Conservation (phyloP, 805 yeast species). For the Cyberlindnera japonica region DNA sequence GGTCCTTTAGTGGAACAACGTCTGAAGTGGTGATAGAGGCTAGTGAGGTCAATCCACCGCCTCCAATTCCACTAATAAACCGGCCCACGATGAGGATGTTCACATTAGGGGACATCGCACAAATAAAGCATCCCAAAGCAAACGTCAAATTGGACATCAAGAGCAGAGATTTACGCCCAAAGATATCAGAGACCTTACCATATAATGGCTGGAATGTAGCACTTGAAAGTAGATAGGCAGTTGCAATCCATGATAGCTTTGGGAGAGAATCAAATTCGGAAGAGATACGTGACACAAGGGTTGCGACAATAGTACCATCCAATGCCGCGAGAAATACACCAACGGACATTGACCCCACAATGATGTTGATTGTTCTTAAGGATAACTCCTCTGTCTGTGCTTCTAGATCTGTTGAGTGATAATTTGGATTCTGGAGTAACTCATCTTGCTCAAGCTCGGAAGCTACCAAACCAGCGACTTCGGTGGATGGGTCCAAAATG, state of each 20-base stretch:
- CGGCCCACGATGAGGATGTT: conserved; percentile 49
- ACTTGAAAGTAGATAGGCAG: conserved; percentile 62
- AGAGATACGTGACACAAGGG: conserved; percentile 61
- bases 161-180: conserved; percentile 56
- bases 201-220: conserved; percentile 73
- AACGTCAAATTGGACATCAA: conserved; percentile 53
- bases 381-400: conserved; percentile 8
- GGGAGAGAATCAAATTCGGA: conserved; percentile 64
- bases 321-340: conserved; percentile 59
- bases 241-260: conserved; percentile 69
- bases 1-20: conserved; percentile 66
- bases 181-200: conserved; percentile 69
- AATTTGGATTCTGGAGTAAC: conserved; percentile 21
- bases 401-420: conserved; percentile 13
- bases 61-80: conserved; percentile 82
- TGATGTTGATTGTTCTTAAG: conserved; percentile 26
- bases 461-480: conserved; percentile 33
- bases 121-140: conserved; percentile 52
- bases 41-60: conserved; percentile 78
- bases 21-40: conserved; percentile 76
- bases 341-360: conserved; percentile 41
- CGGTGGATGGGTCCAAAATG: conserved; percentile 31
- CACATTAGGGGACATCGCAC: conserved; percentile 48
- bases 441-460: conserved; percentile 31
- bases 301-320: conserved; percentile 66